Conservation (phyloP, 345 rosid genomes). For the Zanthoxylum bungeanum region DNA sequence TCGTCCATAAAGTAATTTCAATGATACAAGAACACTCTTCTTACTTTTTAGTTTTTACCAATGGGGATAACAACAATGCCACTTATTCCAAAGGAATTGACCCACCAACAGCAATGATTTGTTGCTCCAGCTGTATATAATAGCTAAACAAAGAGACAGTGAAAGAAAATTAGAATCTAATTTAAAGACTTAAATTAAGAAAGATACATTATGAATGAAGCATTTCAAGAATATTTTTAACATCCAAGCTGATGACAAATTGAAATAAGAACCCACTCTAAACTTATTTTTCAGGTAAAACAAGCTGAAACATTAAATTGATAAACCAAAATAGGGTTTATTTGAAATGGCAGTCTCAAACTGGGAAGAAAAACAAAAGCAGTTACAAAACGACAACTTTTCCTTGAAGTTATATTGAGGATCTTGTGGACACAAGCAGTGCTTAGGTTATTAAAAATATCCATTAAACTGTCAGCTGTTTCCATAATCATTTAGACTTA, state of each 20-base stretch:
- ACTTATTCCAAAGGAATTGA: conserved; percentile 43
- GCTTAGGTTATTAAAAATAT: conserved; percentile 3
- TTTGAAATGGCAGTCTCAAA: background rate
- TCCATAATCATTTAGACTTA: conserved; percentile 25
- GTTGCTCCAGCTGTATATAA: conserved; percentile 70
- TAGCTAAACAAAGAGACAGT: background rate
- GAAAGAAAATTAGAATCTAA: background rate
- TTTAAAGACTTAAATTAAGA: conserved; percentile 2
- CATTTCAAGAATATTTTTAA: too few species aligned
- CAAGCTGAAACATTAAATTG: background rate
- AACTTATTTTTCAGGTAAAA: background rate
- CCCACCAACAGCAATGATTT: conserved; percentile 67
- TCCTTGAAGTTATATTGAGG: background rate
- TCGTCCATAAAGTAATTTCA: conserved; percentile 2
- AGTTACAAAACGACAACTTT: background rate
- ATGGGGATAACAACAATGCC: background rate
- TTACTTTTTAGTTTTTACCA: conserved; percentile 4
- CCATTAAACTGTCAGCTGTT: conserved; percentile 1
- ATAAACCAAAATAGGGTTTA: background rate
- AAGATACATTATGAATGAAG: background rate
- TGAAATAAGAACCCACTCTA: background rate
- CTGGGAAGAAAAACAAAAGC: background rate
- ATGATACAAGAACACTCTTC: conserved; percentile 9
- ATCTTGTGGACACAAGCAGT: background rate
- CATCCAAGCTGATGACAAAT: too few species aligned